Base-by-base conservation (phyloP, 139 green algal genomes). In the Trebouxia sp. region DNA sequence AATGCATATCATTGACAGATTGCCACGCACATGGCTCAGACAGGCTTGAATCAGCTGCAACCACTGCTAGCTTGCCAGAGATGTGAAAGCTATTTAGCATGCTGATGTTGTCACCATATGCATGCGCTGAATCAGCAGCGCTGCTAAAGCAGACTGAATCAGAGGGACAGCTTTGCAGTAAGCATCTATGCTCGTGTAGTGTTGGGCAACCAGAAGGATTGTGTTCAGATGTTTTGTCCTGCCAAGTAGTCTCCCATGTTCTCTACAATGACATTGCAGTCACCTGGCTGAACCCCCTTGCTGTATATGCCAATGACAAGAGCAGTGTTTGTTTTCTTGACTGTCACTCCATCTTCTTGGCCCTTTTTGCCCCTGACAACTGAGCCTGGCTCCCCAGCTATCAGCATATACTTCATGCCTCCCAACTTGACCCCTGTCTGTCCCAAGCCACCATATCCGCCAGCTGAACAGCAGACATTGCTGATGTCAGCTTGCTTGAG, bases 291-390 rank as follows among this genome's bases (percentile, higher is more conserved):
- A 26, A 92, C 89, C 8, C 86, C 89, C 72, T 92, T 83, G 14
- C 78, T 72, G 77, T 96, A 95, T 32, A 94, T 90, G 53, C 92
- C 92, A 45, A 95, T 76, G 12, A 96, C 89, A 38, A 96, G 41
- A 0, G 89, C 91, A n/a, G 81, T 91, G 24, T 75, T 86, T 35
- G 90, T 94, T 82, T 93, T 92, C 83, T 94, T 95, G 70, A 95
- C 84, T n/a, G 86, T 92, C 24, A 87, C 84, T 6, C 92, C 92
- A 30, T 75, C 86, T 58, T 83, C 72, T 24, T 84, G 50, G 15
- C 87, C 84, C 58, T 92, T 90, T 81, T 93, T 95, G 48, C 92
- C 91, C 9, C 92, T 85, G 22, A 95, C 83, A 5, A 93, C 91
- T 26, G 82, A 85, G 17, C 90, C 91, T 55, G 79, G 83, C 22